A percentile compares a stretch with the other conserved stretches of the same genome.
phyloP scores from a whole-genome alignment of 768 basidiomycete genomes.

The Wakefieldia striispora region DNA sequence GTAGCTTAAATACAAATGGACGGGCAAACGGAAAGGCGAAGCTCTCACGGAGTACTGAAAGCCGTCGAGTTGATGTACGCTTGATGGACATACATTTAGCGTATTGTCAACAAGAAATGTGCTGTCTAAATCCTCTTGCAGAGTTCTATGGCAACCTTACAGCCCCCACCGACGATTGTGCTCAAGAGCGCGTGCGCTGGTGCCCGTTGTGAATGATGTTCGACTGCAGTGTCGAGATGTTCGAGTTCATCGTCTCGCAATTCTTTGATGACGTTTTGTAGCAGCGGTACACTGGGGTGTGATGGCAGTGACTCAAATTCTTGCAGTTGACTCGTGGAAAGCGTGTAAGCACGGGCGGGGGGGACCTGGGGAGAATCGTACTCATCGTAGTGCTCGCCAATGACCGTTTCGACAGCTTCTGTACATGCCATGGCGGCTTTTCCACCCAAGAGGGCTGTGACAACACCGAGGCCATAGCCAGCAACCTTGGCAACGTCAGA shows the following conservation, averaged over 20 bases:
- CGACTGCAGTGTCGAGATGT: slow-evolving; percentile 89
- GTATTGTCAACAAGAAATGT: neutral
- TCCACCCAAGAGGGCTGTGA: slow-evolving; percentile 83
- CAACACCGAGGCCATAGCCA: slow-evolving; percentile 83
- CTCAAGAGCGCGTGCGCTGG: slow-evolving; percentile 91
- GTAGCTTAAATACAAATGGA: slow-evolving; percentile 56
- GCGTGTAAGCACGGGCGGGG: slow-evolving; percentile 3
- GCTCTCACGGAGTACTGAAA: slow-evolving; percentile 34
- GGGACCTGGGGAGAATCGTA: slow-evolving; percentile 40
- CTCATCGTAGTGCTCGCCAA: slow-evolving; percentile 99
- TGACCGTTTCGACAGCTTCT: slow-evolving; percentile 96
- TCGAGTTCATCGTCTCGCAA: slow-evolving; percentile 95
- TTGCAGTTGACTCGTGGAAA: slow-evolving; percentile 66
- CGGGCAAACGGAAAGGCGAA: slow-evolving; percentile 48
- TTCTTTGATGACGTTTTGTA: slow-evolving; percentile 72
- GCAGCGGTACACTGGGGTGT: slow-evolving; percentile 76
- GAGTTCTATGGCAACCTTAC: slow-evolving; percentile 85
- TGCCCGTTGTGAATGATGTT: slow-evolving; percentile 82
- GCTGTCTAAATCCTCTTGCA: slow-evolving; percentile 70
- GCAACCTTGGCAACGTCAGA: slow-evolving; percentile 83
- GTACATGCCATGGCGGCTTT: slow-evolving; percentile 99
- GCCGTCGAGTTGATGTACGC: neutral
- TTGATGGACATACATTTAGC: neutral
- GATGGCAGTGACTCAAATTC: slow-evolving; percentile 62
- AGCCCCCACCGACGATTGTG: slow-evolving; percentile 79